Evolutionary conservation across 2,329 filamentous ascomycete genomes (phyloP).

Genomic region (Venturiaceae sp.): DNA sequence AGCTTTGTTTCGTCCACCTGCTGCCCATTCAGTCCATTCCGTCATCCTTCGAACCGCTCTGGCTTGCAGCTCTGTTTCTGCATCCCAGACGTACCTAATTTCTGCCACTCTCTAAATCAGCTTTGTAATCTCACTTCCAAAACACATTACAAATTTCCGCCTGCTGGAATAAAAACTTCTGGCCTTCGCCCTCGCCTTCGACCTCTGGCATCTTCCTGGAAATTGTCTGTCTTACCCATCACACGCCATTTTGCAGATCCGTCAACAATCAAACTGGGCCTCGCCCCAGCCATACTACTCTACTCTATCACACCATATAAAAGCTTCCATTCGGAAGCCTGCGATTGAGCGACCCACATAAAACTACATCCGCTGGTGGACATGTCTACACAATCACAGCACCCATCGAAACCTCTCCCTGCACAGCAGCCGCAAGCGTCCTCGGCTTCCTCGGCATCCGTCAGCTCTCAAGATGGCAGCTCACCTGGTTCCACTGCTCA

Average conservation of each 20-base stretch:
- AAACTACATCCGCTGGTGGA: neutral
- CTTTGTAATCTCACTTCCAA: neutral
- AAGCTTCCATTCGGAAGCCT: neutral
- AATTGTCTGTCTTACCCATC: neutral
- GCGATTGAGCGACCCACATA: neutral
- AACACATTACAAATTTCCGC: neutral
- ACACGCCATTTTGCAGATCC: neutral
- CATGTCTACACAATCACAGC: slow-evolving; percentile 5
- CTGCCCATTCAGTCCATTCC: too few relatives aligned
- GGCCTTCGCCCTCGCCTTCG: too few relatives aligned
- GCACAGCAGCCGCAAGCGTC: slow-evolving; percentile 21
- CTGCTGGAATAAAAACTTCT: neutral
- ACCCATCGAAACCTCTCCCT: slow-evolving; percentile 10
- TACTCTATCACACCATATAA: neutral
- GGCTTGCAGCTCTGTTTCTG: neutral
- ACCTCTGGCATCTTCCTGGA: neutral
- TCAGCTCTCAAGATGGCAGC: slow-evolving; percentile 24
- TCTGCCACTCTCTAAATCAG: neutral
- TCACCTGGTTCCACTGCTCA: slow-evolving; percentile 13
- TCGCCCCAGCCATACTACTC: neutral
- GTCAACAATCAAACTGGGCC: neutral
- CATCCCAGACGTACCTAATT: neutral
- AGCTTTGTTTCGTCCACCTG: too few relatives aligned
- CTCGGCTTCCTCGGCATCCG: slow-evolving; percentile 26
- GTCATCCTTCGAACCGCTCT: neutral